phyloP scores from a whole-genome alignment of 371 early-diverging fungal species.

The Mucor ambiguus region DNA sequence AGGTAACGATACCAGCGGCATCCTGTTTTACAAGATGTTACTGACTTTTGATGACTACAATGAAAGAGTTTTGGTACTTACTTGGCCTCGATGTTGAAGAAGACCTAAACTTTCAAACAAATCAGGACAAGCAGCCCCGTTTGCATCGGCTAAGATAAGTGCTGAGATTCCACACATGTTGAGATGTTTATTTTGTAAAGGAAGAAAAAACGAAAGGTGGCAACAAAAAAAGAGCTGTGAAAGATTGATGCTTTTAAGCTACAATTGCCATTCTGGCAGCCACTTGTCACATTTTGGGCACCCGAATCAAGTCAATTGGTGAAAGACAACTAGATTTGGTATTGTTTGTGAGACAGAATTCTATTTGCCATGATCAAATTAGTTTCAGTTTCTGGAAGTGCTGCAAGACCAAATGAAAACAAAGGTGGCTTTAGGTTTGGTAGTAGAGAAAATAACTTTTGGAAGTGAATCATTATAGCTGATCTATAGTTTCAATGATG shows the following conservation, averaged over 20 bases:
- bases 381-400: not conserved
- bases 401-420: not conserved
- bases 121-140: slow-evolving; percentile 78
- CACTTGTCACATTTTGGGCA: not conserved
- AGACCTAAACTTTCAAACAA: slow-evolving; percentile 92
- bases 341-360: not conserved
- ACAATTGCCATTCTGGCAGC: not conserved
- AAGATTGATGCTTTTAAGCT: not conserved
- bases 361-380: not conserved
- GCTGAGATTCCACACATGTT: slow-evolving; percentile 94
- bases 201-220: not conserved
- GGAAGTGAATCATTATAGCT: too few relatives aligned
- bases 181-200: slow-evolving; percentile 2
- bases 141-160: slow-evolving; percentile 80
- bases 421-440: too few relatives aligned
- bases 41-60: not conserved
- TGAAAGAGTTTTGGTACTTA: slow-evolving; percentile 32
- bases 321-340: not conserved
- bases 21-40: slow-evolving; percentile 63
- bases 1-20: slow-evolving; percentile 98
- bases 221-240: not conserved
- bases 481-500: too few relatives aligned
- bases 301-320: not conserved
- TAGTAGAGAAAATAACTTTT: too few relatives aligned
- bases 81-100: slow-evolving; percentile 98